Evolutionary conservation across 2,329 filamentous ascomycete species (phyloP).

Genomic region (Xylaria sp.): DNA sequence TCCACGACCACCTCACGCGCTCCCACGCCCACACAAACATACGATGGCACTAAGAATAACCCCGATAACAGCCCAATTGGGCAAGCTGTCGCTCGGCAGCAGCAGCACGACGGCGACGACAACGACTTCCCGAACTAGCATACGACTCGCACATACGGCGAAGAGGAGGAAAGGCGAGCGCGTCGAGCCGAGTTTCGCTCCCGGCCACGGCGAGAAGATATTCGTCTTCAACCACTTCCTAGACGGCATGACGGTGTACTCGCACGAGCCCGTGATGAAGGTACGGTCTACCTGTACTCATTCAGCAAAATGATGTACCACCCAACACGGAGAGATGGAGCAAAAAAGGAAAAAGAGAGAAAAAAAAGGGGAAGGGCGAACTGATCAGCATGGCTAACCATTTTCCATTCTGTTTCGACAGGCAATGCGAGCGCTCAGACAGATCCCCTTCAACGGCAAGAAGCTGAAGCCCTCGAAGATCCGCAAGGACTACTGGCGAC

Average conservation of each 20-base stretch:
- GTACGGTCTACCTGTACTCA: slow-evolving; percentile 50
- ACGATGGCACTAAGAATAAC: slow-evolving; percentile 54
- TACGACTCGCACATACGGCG: slow-evolving; percentile 52
- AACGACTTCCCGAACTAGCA: slow-evolving; percentile 51
- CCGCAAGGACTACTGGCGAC: slow-evolving; percentile 75
- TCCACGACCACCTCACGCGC: slow-evolving; percentile 18
- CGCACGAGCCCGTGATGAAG: slow-evolving; percentile 58
- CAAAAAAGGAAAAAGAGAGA: not conserved
- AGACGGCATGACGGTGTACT: slow-evolving; percentile 65
- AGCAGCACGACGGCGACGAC: not conserved
- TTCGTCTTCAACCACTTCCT: slow-evolving; percentile 65
- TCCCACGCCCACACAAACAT: slow-evolving; percentile 7
- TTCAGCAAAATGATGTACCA: not conserved
- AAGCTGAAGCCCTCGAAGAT: slow-evolving; percentile 71
- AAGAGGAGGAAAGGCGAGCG: slow-evolving; percentile 38
- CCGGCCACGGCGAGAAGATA: slow-evolving; percentile 67
- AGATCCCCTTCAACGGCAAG: slow-evolving; percentile 71
- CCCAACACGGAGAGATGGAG: not conserved
- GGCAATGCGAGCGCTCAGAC: slow-evolving; percentile 43
- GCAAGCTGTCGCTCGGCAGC: slow-evolving; percentile 54
- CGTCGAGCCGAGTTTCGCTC: slow-evolving; percentile 41
- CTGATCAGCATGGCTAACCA: slow-evolving; percentile 3
- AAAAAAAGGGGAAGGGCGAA: too few species aligned
- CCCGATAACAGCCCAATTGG: slow-evolving; percentile 51
- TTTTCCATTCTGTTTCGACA: slow-evolving; percentile 22